phyloP scores from a whole-genome alignment of 192 early-diverging fungal species.

The Backusella tuberculispora region DNA sequence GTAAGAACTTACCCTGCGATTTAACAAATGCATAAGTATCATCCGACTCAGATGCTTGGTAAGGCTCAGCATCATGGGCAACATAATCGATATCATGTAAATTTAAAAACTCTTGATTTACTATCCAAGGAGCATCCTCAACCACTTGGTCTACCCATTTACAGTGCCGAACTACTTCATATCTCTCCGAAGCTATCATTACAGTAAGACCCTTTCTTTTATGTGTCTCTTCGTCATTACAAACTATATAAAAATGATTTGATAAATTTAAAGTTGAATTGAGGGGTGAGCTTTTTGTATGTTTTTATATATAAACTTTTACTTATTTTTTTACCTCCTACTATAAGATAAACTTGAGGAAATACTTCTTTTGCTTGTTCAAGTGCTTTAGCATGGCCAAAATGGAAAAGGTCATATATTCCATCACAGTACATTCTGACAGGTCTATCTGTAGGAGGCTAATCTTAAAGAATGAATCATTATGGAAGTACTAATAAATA shows the following conservation, averaged over 20 bases:
- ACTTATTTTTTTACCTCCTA: slow-evolving; percentile 55
- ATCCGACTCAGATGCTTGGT: slow-evolving; percentile 62
- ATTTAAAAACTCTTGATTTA: slow-evolving; percentile 71
- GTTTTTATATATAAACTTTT: not conserved
- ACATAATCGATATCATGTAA: slow-evolving; percentile 76
- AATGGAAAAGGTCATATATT: slow-evolving; percentile 86
- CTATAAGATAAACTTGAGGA: slow-evolving; percentile 74
- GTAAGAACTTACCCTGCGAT: slow-evolving; percentile 63
- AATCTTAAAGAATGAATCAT: not conserved
- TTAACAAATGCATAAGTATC: slow-evolving; percentile 81
- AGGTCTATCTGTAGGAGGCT: slow-evolving; percentile 67
- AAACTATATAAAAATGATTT: slow-evolving; percentile 42
- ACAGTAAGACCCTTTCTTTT: slow-evolving; percentile 75
- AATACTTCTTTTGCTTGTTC: slow-evolving; percentile 86
- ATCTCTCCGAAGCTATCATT: slow-evolving; percentile 69
- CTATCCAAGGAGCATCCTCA: slow-evolving; percentile 69
- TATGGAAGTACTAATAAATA: not conserved
- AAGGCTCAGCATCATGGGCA: slow-evolving; percentile 78
- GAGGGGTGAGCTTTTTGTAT: not conserved
- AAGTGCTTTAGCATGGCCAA: slow-evolving; percentile 79
- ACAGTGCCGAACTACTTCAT: slow-evolving; percentile 75
- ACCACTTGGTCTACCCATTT: slow-evolving; percentile 81
- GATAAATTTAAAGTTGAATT: not conserved
- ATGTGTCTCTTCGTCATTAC: slow-evolving; percentile 69
- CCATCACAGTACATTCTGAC: slow-evolving; percentile 87